Evolutionary conservation across 2,329 filamentous ascomycete species (phyloP), one percentile per base, ranked within the genome.

Genomic region (Verticillium albo-atrum): DNA sequence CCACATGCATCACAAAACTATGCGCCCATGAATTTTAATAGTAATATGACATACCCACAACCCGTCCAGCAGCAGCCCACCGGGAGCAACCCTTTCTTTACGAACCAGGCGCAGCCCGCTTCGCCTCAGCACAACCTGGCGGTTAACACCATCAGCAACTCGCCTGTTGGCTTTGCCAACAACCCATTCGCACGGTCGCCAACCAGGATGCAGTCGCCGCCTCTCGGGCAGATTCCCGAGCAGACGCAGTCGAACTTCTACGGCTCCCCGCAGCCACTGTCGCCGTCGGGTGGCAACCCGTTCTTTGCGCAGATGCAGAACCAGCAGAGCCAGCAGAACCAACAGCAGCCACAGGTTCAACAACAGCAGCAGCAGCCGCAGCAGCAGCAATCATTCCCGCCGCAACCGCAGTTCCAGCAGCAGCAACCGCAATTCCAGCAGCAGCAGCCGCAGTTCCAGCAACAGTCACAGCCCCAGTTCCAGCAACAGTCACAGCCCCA

Each of bases 71-170:
- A 71, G 20, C 70, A 73, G 60, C 70, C 71, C 35, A 74, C 77
- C 4, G 74, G 74, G 57, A 80, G 82, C 65, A 86, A 86, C 61
- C 82, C 83, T 0, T 85, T 84, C 67, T 72, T 84, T 56, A 65
- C 73, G 15, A 74, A 75, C 25, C 68, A 74, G 27, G 68, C 70
- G 32, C 72, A 71, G 53, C 69, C 62, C 61, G 55, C 67, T 58
- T 65, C 66, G 27, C 68, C 68, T 32, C 74, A 74, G 58, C 76
- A 76, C 50, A 70, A 66, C 23, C 67, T 82, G 34, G 69, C 76
- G 5, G 62, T 79, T 4, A 80, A 76, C 58, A 77, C 77, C 3
- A 67, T 70, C 4, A 68, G 70, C n/a, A 58, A 68, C 10, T 67
- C 71, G n/a, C 42, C 55, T 10, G 71, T 70, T 4, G 64, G 59